phyloP scores from a whole-genome alignment of 495 filamentous ascomycete genomes.

The Aspergillus diversus region DNA sequence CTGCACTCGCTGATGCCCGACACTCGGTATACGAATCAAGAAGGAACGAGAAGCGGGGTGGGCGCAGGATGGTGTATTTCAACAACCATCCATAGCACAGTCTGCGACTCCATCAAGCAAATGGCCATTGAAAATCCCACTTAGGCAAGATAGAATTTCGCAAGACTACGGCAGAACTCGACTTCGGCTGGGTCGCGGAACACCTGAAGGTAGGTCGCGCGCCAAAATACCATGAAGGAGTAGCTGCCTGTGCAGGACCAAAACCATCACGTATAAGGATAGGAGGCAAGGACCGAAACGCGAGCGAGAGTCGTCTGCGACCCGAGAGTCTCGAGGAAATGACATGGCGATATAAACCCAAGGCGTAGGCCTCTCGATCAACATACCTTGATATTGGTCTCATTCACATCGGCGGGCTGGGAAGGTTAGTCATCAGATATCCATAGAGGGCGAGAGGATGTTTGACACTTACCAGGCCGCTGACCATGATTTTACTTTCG shows the following conservation, averaged over 20 bases:
- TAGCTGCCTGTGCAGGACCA: conserved; percentile 37
- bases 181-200: conserved; percentile 46
- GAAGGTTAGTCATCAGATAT: conserved; percentile 50
- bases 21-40: conserved; percentile 29
- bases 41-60: conserved; percentile 27
- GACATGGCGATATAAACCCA: conserved; percentile 58
- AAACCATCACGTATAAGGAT: conserved; percentile 34
- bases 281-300: conserved; percentile 37
- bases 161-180: conserved; percentile 50
- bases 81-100: conserved; percentile 40
- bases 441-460: not conserved
- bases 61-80: conserved; percentile 31
- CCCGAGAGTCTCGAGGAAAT: conserved; percentile 50
- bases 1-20: conserved; percentile 64
- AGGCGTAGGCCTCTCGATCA: conserved; percentile 64
- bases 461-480: conserved; percentile 82
- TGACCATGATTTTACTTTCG: conserved; percentile 96
- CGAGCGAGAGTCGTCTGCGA: conserved; percentile 41
- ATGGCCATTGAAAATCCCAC: conserved; percentile 26
- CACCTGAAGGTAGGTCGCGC: conserved; percentile 33
- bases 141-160: conserved; percentile 30
- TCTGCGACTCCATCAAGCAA: conserved; percentile 36
- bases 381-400: conserved; percentile 99
- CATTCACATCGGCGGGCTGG: conserved; percentile 92
- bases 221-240: conserved; percentile 48